Evolutionary conservation across 192 early-diverging fungal genomes (phyloP), one percentile per base, ranked within the genome.

Genomic region (Coemansia sp.): DNA sequence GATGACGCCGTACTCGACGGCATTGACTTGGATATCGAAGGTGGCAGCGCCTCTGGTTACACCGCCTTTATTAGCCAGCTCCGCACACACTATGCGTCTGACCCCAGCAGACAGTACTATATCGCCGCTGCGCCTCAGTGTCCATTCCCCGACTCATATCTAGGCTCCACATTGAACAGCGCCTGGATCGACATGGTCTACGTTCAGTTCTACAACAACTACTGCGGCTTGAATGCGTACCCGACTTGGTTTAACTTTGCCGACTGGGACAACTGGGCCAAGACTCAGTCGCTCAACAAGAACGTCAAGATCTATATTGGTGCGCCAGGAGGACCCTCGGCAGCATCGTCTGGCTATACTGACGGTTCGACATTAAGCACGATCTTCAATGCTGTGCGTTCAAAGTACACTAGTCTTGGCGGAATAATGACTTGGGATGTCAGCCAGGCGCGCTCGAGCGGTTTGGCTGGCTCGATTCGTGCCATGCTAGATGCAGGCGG

Each of bases 131-230:
- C 89, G 10, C 90, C 90, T 1, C 88, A 91, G 58, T 91, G 90
- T 62, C 86, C 86, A 0, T 89, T 74, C 65, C 90, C 88, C 3
- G 89, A 90, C 29, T 71, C 83, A 7, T 84, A 87, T 41, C 73
- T 88, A 0, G 82, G 81, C 7, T 80, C 81, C 16, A 81, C 87
- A 0, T 70, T 91, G 53, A 81, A 87, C 39, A 79, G 72, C 38
- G 86, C 85, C 1, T 87, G 86, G 86, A 87, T 91, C 62, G 90
- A 91, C 74, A 75, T 89, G 71, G 87, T 90, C 16, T 87, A 72
- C 68, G 83, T 90, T n/a, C 90, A 91, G 71, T 91, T 90, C 76
- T 91, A 91, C 83, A 90, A 90, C 81, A 90, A 90, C 80, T 87
- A 85, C 49, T 90, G 89, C 66, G 86, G 87, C 9, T 73, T 87